phyloP scores from a whole-genome alignment of 2,329 filamentous ascomycete species.

The Phaeomoniella chlamydospora region DNA sequence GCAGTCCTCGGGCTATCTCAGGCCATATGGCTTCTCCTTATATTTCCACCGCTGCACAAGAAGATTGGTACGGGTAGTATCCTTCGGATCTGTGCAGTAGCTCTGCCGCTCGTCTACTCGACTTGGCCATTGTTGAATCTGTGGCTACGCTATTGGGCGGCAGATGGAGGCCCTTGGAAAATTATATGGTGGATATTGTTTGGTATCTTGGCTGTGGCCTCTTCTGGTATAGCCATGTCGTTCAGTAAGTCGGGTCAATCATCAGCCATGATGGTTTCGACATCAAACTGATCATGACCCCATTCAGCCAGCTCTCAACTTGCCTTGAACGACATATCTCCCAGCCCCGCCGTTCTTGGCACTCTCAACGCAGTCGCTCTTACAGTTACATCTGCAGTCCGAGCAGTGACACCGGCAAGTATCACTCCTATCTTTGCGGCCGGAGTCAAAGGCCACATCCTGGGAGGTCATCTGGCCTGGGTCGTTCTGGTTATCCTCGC shows the following conservation, averaged over 20 bases:
- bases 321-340: conserved; percentile 58
- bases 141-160: conserved; percentile 29
- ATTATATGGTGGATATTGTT: neutral
- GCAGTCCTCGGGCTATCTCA: conserved; percentile 50
- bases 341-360: conserved; percentile 48
- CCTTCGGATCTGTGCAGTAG: conserved; percentile 39
- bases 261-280: no score
- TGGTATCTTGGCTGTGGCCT: conserved; percentile 22
- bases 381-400: conserved; percentile 44
- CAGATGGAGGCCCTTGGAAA: neutral
- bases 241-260: no score
- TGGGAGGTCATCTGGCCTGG: conserved; percentile 20
- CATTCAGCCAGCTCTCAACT: conserved; percentile 21
- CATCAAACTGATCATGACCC: no score
- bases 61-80: conserved; percentile 53
- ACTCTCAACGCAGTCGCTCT: conserved; percentile 58
- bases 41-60: conserved; percentile 54
- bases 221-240: conserved; percentile 51
- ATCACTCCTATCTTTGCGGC: conserved; percentile 55
- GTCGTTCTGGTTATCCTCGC: neutral
- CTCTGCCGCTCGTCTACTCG: conserved; percentile 52
- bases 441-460: conserved; percentile 46
- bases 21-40: conserved; percentile 54
- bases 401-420: conserved; percentile 51
- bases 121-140: conserved; percentile 39